A percentile compares a stretch with the other conserved stretches of the same genome.
phyloP scores from a whole-genome alignment of 2,329 filamentous ascomycete genomes.

The Xylariaceae sp. region DNA sequence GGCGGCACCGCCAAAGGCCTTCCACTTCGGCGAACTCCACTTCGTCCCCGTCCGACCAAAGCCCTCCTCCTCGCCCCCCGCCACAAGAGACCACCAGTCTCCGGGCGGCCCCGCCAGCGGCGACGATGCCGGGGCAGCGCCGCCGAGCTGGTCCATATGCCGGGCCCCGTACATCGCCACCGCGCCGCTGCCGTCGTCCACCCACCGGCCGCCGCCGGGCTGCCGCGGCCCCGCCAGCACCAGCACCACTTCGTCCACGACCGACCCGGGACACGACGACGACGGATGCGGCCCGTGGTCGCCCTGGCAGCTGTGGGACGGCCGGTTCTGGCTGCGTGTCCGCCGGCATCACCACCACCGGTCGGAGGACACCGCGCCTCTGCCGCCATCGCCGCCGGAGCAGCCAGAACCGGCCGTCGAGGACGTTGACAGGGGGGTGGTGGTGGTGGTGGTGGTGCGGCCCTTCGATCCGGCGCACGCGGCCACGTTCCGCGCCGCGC shows the following conservation, averaged over 20 bases:
- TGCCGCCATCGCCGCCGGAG: too few relatives aligned
- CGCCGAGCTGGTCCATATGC: background rate
- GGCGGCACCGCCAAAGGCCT: constrained; percentile 28
- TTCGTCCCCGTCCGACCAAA: constrained; percentile 31
- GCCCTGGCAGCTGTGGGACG: constrained; percentile 44
- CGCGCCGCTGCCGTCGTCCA: constrained; percentile 32
- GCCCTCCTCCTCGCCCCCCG: too few relatives aligned
- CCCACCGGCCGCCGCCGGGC: constrained; percentile 28
- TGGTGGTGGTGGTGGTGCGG: constrained; percentile 36
- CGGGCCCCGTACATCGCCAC: constrained; percentile 20
- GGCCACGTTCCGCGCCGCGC: constrained; percentile 39
- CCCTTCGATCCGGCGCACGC: constrained; percentile 38
- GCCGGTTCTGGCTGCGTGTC: constrained; percentile 53
- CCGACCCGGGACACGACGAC: constrained; percentile 1
- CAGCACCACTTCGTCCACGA: background rate
- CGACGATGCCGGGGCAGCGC: background rate
- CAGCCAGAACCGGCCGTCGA: too few relatives aligned
- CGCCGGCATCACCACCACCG: constrained; percentile 33
- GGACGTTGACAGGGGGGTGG: too few relatives aligned
- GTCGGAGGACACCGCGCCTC: too few relatives aligned
- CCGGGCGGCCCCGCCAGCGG: too few relatives aligned
- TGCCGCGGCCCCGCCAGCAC: constrained; percentile 10
- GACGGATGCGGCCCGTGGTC: constrained; percentile 23
- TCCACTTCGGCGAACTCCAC: constrained; percentile 43
- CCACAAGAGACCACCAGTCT: too few relatives aligned